Evolutionary conservation across 305 asterid genomes (phyloP).

Genomic region (Plantago lanceolata): DNA sequence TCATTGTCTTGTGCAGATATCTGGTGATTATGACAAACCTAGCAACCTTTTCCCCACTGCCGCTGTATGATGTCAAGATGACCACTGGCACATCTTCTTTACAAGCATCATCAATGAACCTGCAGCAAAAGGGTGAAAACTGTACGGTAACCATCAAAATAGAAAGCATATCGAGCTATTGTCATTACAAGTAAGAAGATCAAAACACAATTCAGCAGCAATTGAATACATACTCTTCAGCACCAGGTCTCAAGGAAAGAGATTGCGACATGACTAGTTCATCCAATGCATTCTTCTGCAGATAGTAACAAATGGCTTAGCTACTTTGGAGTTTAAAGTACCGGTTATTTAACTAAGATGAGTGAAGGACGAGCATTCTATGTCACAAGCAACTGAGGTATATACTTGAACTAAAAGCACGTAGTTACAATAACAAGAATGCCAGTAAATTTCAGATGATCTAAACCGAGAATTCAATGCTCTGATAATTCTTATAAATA

Average conservation of each 20-base stretch:
- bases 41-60: conserved; percentile 64
- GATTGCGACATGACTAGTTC: conserved; percentile 68
- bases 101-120: conserved; percentile 69
- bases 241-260: conserved; percentile 73
- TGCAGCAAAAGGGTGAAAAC: conserved; percentile 26
- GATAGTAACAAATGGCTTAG: conserved; percentile 29
- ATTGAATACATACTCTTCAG: conserved; percentile 60
- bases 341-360: no score
- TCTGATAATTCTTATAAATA: conserved; percentile 19
- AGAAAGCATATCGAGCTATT: conserved; percentile 4
- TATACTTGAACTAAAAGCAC: background rate
- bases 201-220: background rate
- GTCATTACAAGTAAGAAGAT: no score
- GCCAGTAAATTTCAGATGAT: background rate
- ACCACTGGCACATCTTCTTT: conserved; percentile 58
- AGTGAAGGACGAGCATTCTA: background rate
- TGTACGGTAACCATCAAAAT: conserved; percentile 7
- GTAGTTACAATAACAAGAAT: background rate
- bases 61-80: conserved; percentile 56
- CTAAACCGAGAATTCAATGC: background rate
- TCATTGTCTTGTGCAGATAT: conserved; percentile 1
- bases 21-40: conserved; percentile 43
- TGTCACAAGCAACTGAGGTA: background rate
- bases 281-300: conserved; percentile 82
- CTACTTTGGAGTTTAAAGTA: no score